phyloP scores from a whole-genome alignment of 345 rosid species.

The Lumnitzera littorea region DNA sequence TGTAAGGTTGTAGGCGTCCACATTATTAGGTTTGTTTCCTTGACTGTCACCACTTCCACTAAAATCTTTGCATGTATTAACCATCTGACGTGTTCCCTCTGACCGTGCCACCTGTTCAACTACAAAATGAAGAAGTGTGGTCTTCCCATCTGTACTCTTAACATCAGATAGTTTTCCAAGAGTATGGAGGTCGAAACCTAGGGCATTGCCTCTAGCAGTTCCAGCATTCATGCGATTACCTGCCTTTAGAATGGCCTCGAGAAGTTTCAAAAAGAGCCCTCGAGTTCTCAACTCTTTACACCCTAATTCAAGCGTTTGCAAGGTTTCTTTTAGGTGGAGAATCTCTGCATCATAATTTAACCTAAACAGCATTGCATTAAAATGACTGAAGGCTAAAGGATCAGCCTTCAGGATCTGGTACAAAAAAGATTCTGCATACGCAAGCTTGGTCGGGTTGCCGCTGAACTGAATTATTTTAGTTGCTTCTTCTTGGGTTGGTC shows the following conservation, averaged over 20 bases:
- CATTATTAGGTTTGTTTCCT: background rate
- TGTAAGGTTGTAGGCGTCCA: too few relatives aligned
- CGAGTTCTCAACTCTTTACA: slow-evolving; percentile 58
- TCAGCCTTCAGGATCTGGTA: slow-evolving; percentile 51
- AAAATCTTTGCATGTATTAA: slow-evolving; percentile 16
- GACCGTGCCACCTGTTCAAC: slow-evolving; percentile 69
- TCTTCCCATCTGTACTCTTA: slow-evolving; percentile 69
- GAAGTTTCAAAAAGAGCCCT: slow-evolving; percentile 69
- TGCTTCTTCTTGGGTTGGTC: slow-evolving; percentile 66
- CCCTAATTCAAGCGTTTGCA: slow-evolving; percentile 49
- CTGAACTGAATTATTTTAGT: slow-evolving; percentile 46
- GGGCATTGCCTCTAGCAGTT: slow-evolving; percentile 80
- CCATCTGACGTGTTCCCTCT: slow-evolving; percentile 41
- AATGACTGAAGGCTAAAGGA: slow-evolving; percentile 61
- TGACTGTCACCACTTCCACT: slow-evolving; percentile 11
- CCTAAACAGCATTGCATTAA: slow-evolving; percentile 61
- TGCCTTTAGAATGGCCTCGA: slow-evolving; percentile 82
- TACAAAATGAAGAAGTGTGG: slow-evolving; percentile 73
- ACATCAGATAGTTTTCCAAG: slow-evolving; percentile 63
- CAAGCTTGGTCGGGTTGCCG: slow-evolving; percentile 40
- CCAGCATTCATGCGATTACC: slow-evolving; percentile 89
- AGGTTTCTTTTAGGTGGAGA: slow-evolving; percentile 40
- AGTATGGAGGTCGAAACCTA: slow-evolving; percentile 61
- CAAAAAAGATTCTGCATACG: slow-evolving; percentile 67
- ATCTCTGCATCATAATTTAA: slow-evolving; percentile 57